Evolutionary conservation across 225 moss, liverwort and hornwort genomes (phyloP).

Genomic region (Pleurozium schreberi): DNA sequence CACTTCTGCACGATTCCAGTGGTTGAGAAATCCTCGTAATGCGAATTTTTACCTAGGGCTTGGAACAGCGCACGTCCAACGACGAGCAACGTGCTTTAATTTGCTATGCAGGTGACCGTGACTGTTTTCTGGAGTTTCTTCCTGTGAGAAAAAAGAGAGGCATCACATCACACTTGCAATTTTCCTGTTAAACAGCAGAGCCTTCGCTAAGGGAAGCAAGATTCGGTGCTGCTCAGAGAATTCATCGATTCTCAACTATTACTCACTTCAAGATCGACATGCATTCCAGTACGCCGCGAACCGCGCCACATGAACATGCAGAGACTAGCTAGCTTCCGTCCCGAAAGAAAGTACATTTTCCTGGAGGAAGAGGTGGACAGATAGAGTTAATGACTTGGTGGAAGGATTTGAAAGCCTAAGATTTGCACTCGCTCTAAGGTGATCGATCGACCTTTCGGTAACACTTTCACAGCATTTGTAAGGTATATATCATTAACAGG

Average conservation of each 20-base stretch:
- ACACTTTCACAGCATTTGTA: not conserved
- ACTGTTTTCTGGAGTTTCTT: not conserved
- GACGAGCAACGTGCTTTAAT: not conserved
- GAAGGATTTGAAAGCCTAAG: not conserved
- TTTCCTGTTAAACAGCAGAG: not conserved
- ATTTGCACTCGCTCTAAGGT: not conserved
- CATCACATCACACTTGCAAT: not conserved
- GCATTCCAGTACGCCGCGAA: not conserved
- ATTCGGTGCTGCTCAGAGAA: not conserved
- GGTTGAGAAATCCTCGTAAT: not conserved
- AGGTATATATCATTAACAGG: not conserved
- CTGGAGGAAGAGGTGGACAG: not conserved
- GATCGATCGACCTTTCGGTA: not conserved
- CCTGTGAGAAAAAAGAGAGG: not conserved
- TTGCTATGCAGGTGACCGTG: not conserved
- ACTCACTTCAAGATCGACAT: not conserved
- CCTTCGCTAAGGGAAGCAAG: not conserved
- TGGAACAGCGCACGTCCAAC: not conserved
- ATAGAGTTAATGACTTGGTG: not conserved
- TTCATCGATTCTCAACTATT: not conserved
- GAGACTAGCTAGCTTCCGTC: too few species aligned
- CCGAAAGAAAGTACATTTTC: not conserved
- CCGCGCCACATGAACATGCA: not conserved
- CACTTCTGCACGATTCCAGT: not conserved
- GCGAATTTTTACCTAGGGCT: not conserved